A percentile compares a stretch with the other conserved stretches of the same genome.
phyloP scores from a whole-genome alignment of 331 rosid genomes.

The Quercus lobata region DNA sequence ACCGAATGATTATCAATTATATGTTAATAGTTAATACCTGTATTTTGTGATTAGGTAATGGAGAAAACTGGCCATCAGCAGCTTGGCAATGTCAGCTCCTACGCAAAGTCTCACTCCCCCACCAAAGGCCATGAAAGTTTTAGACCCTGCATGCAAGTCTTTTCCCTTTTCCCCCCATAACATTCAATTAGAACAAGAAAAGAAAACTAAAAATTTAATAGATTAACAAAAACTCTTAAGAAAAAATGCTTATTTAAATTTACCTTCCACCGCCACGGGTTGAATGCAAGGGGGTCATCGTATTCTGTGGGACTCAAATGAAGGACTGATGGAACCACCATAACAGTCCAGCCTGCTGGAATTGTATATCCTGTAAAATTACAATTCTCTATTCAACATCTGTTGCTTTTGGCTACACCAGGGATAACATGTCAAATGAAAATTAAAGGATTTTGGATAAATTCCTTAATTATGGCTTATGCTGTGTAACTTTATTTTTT shows the following conservation, averaged over 20 bases:
- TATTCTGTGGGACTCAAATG: neutral
- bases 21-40: neutral
- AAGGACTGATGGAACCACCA: neutral
- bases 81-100: constrained; percentile 14
- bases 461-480: too few relatives aligned
- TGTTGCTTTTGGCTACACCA: too few relatives aligned
- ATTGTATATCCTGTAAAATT: constrained; percentile 9
- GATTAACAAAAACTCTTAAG: too few relatives aligned
- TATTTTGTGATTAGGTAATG: neutral
- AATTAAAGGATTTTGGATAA: too few relatives aligned
- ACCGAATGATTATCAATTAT: too few relatives aligned
- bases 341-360: constrained; percentile 4
- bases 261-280: constrained; percentile 14
- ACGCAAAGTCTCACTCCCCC: neutral
- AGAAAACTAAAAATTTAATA: too few relatives aligned
- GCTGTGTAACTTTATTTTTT: too few relatives aligned
- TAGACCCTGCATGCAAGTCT: constrained; percentile 3
- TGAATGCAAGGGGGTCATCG: neutral
- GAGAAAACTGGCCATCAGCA: neutral
- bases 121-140: constrained; percentile 13
- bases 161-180: neutral
- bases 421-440: too few relatives aligned
- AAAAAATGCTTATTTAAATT: too few relatives aligned
- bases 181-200: too few relatives aligned
- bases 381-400: too few relatives aligned